Conservation (phyloP, 176 grass and related monocot species). For the Ensete glaucum region DNA sequence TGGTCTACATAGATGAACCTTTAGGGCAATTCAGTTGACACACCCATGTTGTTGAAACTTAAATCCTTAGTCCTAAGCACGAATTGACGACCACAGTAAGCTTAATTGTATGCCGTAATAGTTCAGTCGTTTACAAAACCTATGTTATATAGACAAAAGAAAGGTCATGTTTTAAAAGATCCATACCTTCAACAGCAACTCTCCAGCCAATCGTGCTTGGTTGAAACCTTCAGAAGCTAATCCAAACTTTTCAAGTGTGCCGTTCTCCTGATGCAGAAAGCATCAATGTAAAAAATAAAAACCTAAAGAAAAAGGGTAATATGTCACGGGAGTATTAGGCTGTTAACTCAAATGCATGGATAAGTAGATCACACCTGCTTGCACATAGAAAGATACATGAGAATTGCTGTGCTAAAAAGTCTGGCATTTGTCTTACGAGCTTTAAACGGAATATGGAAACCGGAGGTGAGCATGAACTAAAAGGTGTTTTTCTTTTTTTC, state of each 20-base stretch:
- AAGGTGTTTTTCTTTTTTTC: no score
- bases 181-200: conserved; percentile 47
- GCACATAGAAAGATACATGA: neutral
- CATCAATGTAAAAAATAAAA: neutral
- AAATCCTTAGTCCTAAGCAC: neutral
- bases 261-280: conserved; percentile 50
- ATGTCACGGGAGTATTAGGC: neutral
- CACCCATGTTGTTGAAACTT: neutral
- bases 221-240: conserved; percentile 53
- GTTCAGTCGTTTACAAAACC: neutral
- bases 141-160: neutral
- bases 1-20: no score
- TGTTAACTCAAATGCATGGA: neutral
- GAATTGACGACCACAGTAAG: neutral
- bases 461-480: no score
- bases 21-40: no score
- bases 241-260: conserved; percentile 49
- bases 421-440: no score
- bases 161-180: neutral
- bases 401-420: no score
- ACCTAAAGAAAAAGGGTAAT: neutral
- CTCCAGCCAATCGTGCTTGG: conserved; percentile 58
- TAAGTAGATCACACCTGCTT: neutral
- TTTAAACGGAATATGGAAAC: no score
- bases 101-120: neutral